A percentile compares a stretch with the other conserved stretches of the same genome.
phyloP scores from a whole-genome alignment of 495 filamentous ascomycete species.

The Neurospora sp. region DNA sequence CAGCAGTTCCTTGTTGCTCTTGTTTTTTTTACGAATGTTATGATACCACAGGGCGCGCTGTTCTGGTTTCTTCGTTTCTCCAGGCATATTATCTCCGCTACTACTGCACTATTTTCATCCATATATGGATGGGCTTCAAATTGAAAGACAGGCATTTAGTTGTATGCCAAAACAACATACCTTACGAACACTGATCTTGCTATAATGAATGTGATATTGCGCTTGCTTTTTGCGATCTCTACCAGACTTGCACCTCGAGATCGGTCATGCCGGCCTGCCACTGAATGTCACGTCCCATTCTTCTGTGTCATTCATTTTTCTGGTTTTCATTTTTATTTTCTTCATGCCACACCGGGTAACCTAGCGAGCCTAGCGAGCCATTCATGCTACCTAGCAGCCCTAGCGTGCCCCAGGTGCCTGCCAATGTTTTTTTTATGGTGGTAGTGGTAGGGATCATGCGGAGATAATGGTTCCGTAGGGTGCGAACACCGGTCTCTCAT shows the following conservation, averaged over 20 bases:
- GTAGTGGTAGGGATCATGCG: background rate
- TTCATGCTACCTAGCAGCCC: background rate
- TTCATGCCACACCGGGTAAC: background rate
- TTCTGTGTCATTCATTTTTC: background rate
- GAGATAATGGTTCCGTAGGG: background rate
- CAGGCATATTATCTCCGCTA: background rate
- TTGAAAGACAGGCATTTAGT: background rate
- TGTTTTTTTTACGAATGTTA: conserved; percentile 3
- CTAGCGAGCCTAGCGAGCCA: background rate
- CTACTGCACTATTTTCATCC: background rate
- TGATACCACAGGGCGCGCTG: conserved; percentile 5
- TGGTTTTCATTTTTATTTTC: background rate
- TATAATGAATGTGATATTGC: background rate
- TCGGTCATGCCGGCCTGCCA: background rate
- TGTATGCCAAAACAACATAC: background rate
- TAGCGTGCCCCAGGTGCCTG: background rate
- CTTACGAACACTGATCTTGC: background rate
- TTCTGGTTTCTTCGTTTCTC: background rate
- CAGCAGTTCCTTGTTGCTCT: background rate
- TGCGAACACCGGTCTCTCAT: background rate
- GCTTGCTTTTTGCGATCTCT: background rate
- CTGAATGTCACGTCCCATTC: background rate
- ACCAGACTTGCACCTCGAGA: background rate
- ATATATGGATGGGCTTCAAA: background rate
- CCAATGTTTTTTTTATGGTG: background rate